A percentile compares a stretch with the other conserved stretches of the same genome.
Evolutionary conservation across 257 asterid species (phyloP).

Genomic region (Solanum acaule): DNA sequence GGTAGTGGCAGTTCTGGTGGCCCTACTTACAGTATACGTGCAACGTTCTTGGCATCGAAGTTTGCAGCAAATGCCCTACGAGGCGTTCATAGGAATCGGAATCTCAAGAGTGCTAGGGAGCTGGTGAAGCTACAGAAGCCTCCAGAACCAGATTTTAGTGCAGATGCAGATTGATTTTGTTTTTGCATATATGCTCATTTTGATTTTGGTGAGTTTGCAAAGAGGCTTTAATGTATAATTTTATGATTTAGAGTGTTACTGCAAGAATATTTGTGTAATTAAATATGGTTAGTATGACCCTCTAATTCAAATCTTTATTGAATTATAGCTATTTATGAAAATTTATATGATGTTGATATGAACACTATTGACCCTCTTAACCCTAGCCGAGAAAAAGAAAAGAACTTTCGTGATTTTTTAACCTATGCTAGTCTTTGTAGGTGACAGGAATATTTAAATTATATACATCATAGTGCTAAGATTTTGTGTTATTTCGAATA

Average conservation of each 20-base stretch:
- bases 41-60: constrained; percentile 71
- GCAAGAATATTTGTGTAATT: constrained; percentile 3
- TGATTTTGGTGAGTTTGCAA: constrained; percentile 2
- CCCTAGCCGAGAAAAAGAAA: not conserved
- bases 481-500: not conserved
- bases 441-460: not conserved
- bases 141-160: constrained; percentile 89
- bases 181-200: not conserved
- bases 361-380: not conserved
- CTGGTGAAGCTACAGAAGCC: constrained; percentile 81
- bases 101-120: constrained; percentile 74
- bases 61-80: constrained; percentile 88
- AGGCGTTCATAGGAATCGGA: constrained; percentile 83
- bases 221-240: constrained; percentile 21
- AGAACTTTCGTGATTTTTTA: not conserved
- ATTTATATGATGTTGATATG: not conserved
- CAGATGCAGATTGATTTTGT: constrained; percentile 58
- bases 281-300: not conserved
- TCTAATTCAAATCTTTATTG: not conserved
- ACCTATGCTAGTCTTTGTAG: not conserved
- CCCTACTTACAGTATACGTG: constrained; percentile 64
- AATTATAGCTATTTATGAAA: not conserved
- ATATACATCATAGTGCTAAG: not conserved
- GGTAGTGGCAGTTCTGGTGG: constrained; percentile 28
- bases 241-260: not conserved